A percentile compares a stretch with the other conserved stretches of the same genome.
Conservation (phyloP, 805 yeast genomes). For the Hanseniaspora singularis region DNA sequence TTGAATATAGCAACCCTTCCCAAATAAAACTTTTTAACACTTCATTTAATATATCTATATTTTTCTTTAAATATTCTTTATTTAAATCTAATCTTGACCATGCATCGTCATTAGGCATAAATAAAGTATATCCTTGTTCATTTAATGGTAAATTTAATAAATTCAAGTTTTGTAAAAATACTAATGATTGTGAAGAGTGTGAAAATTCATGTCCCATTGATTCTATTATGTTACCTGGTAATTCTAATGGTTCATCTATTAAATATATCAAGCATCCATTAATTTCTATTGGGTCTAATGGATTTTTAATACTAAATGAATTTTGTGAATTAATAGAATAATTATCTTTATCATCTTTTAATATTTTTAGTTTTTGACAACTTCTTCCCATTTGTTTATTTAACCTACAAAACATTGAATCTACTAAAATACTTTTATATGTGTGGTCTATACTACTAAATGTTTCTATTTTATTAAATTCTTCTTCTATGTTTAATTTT, state of each 20-base stretch:
- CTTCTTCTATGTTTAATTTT: constrained; percentile 27
- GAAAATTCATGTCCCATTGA: constrained; percentile 49
- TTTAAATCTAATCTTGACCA: constrained; percentile 58
- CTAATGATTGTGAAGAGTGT: constrained; percentile 54
- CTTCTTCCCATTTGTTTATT: constrained; percentile 42
- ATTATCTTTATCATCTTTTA: constrained; percentile 18
- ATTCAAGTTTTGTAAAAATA: constrained; percentile 41
- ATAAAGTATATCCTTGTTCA: constrained; percentile 54
- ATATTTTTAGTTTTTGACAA: constrained; percentile 50
- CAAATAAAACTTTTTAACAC: constrained; percentile 50
- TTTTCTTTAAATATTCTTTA: constrained; percentile 43
- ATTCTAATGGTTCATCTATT: constrained; percentile 44
- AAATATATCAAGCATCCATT: constrained; percentile 60
- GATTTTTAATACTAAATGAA: not conserved
- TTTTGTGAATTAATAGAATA: not conserved
- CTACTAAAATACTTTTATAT: constrained; percentile 29
- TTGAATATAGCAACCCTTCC: constrained; percentile 56
- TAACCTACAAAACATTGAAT: constrained; percentile 43
- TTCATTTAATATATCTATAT: constrained; percentile 39
- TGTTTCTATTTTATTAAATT: constrained; percentile 17
- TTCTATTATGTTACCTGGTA: constrained; percentile 54
- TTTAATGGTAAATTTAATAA: constrained; percentile 44
- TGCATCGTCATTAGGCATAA: constrained; percentile 64
- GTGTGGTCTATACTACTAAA: constrained; percentile 2
- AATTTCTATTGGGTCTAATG: constrained; percentile 34